Evolutionary conservation across 768 basidiomycete species (phyloP).

Genomic region (Rickenella mellea): DNA sequence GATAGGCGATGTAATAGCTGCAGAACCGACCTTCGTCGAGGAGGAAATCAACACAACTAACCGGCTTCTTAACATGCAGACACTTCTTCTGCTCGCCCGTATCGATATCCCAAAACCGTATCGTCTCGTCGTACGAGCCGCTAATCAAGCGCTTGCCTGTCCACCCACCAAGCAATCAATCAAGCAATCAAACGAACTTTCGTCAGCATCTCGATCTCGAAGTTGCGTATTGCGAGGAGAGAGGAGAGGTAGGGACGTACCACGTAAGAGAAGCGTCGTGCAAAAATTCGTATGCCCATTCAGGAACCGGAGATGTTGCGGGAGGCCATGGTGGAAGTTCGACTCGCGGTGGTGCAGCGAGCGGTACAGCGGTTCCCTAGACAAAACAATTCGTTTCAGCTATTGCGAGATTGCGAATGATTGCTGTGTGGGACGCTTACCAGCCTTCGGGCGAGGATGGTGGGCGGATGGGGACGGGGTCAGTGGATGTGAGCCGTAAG

Average conservation of each 20-base stretch:
- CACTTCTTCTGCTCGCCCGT: constrained; percentile 63
- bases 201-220: too few relatives aligned
- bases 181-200: background rate
- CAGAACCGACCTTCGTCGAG: constrained; percentile 61
- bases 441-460: constrained; percentile 65
- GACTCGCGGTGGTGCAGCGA: constrained; percentile 78
- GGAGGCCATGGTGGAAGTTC: constrained; percentile 68
- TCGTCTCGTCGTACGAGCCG: constrained; percentile 87
- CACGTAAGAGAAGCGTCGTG: constrained; percentile 66
- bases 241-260: constrained; percentile 16
- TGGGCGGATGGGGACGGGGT: constrained; percentile 55
- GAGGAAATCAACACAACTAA: constrained; percentile 83
- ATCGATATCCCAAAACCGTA: constrained; percentile 84
- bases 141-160: constrained; percentile 72
- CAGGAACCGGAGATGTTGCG: constrained; percentile 71
- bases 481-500: constrained; percentile 58
- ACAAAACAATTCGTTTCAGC: too few relatives aligned
- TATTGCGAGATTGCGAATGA: background rate
- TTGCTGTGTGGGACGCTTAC: constrained; percentile 27
- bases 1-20: background rate
- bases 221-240: too few relatives aligned
- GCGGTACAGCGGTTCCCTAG: constrained; percentile 62
- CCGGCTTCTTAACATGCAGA: constrained; percentile 78
- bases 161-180: background rate
- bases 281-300: constrained; percentile 83